A percentile compares a stretch with the other conserved stretches of the same genome.
phyloP scores from a whole-genome alignment of 768 basidiomycete species.

The Serpula lacrymans region DNA sequence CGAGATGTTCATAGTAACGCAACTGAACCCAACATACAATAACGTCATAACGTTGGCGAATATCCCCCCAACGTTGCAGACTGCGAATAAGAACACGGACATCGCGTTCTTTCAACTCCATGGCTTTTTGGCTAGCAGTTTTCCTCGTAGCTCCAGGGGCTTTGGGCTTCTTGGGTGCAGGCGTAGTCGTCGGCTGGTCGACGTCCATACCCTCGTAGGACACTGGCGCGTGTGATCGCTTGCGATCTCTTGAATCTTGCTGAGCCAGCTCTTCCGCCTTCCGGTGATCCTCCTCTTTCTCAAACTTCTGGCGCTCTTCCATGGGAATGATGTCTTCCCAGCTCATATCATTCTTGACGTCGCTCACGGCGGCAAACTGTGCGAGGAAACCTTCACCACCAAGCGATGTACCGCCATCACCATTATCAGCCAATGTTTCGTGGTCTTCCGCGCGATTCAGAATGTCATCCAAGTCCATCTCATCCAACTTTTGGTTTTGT shows the following conservation, averaged over 20 bases:
- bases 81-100: constrained; percentile 93
- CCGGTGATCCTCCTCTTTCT: constrained; percentile 74
- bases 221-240: constrained; percentile 81
- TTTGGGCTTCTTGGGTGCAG: constrained; percentile 74
- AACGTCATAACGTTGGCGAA: constrained; percentile 87
- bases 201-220: constrained; percentile 95
- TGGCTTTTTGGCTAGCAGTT: constrained; percentile 88
- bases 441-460: constrained; percentile 95
- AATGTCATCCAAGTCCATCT: constrained; percentile 99
- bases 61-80: constrained; percentile 97
- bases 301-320: constrained; percentile 83
- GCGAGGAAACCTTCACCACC: constrained; percentile 97
- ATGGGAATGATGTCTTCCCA: constrained; percentile 99
- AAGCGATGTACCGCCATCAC: constrained; percentile 87
- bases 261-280: constrained; percentile 69
- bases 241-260: constrained; percentile 69
- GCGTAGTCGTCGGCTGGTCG: constrained; percentile 60
- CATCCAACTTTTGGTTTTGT: constrained; percentile 94
- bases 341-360: constrained; percentile 96
- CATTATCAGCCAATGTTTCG: constrained; percentile 82
- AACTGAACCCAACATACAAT: constrained; percentile 71
- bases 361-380: constrained; percentile 92
- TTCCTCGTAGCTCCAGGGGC: constrained; percentile 73
- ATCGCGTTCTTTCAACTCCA: constrained; percentile 97
- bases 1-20: too few relatives aligned